phyloP scores from a whole-genome alignment of 2,329 filamentous ascomycete genomes.

The Pestalotiopsis sp. region DNA sequence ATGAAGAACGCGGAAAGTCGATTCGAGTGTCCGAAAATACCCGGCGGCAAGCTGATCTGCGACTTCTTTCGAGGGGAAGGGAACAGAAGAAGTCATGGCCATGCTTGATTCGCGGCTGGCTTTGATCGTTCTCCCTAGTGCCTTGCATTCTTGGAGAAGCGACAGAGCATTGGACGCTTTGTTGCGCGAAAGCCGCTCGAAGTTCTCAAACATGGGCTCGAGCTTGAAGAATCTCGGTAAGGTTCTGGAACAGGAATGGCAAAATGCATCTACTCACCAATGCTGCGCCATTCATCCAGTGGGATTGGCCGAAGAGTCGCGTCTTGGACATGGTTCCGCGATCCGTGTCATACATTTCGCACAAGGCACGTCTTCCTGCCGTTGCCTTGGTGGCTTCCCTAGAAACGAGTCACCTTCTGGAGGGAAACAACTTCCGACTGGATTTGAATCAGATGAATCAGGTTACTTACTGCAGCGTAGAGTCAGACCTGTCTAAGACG shows the following conservation, averaged over 20 bases:
- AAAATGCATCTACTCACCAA: conserved; percentile 39
- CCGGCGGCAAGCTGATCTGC: conserved; percentile 50
- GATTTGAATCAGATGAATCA: not conserved
- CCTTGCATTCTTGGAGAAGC: conserved; percentile 54
- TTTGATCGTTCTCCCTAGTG: conserved; percentile 56
- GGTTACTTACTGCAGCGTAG: not conserved
- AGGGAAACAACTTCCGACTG: not conserved
- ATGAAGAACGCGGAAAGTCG: conserved; percentile 52
- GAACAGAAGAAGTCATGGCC: conserved; percentile 42
- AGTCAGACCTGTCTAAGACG: not conserved
- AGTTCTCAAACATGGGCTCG: conserved; percentile 43
- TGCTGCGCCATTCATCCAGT: conserved; percentile 55
- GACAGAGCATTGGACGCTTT: conserved; percentile 37
- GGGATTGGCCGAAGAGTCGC: conserved; percentile 58
- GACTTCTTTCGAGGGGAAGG: conserved; percentile 49
- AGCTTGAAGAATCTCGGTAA: conserved; percentile 33
- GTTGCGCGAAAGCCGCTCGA: conserved; percentile 44
- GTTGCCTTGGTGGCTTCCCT: not conserved
- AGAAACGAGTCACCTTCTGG: conserved; percentile 24
- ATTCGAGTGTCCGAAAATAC: conserved; percentile 53
- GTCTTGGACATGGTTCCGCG: conserved; percentile 57
- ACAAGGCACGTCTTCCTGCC: conserved; percentile 32
- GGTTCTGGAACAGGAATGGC: conserved; percentile 13
- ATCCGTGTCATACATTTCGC: conserved; percentile 34
- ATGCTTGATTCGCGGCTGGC: conserved; percentile 47